These are phyloP conservation scores for Saitozyma sp. DNA, from an alignment of 768 basidiomycete genomes.

Conservation along the genomic window DNA sequence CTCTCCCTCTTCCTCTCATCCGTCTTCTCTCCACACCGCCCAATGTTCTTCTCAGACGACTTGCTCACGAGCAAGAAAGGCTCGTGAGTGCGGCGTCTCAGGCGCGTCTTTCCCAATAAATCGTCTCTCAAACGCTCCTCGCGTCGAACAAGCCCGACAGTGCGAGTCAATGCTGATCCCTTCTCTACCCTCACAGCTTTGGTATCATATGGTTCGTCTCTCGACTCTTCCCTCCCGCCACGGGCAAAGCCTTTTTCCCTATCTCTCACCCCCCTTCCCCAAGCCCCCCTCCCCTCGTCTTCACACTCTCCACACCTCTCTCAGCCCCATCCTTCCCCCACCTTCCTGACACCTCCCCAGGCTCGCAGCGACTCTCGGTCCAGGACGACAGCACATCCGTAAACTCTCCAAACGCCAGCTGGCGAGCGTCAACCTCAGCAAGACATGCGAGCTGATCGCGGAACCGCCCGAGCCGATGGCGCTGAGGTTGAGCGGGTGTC, in stretches of 20 bases:
- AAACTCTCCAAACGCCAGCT: conserved; percentile 80
- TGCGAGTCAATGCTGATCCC: conserved; percentile 10
- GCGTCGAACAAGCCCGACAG: no score
- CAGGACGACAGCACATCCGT: conserved; percentile 63
- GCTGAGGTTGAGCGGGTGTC: conserved; percentile 78
- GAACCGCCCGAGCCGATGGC: conserved; percentile 84
- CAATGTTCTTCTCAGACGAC: conserved; percentile 86
- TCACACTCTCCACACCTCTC: not conserved
- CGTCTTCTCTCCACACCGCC: conserved; percentile 1
- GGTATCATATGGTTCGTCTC: conserved; percentile 41
- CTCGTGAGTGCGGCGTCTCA: conserved; percentile 64
- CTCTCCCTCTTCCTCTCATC: conserved; percentile 7
- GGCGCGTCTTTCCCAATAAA: not conserved
- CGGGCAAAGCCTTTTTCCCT: no score
- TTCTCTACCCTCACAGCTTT: conserved; percentile 21
- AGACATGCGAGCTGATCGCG: conserved; percentile 76
- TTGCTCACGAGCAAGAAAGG: conserved; percentile 77
- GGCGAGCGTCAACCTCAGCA: conserved; percentile 76
- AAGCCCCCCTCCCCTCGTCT: not conserved
- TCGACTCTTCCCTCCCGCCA: no score
- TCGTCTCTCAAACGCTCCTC: no score
- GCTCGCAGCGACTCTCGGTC: conserved; percentile 87
- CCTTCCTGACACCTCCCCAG: conserved; percentile 54
- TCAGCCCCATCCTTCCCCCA: not conserved
- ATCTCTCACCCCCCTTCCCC: not conserved